A percentile compares a stretch with the other conserved stretches of the same genome.
phyloP scores from a whole-genome alignment of 164 flowering plant species.

The Kalanchoe fedtschenkoi region DNA sequence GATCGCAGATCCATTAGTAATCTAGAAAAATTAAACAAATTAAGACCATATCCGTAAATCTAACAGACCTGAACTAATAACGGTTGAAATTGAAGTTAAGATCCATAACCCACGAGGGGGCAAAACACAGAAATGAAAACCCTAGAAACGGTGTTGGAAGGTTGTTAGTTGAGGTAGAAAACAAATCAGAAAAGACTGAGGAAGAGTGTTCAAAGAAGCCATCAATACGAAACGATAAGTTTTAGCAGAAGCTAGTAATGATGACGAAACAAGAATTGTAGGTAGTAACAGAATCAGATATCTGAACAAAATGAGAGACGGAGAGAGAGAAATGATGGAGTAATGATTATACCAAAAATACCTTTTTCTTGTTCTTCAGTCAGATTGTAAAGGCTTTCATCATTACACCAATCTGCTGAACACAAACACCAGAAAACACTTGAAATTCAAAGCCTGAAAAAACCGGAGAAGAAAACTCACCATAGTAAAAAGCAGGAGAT shows the following conservation, averaged over 20 bases:
- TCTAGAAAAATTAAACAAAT: conserved; percentile 12
- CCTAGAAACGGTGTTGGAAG: neutral
- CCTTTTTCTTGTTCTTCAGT: conserved; percentile 17
- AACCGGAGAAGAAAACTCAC: conserved; percentile 2
- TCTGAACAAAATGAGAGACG: neutral
- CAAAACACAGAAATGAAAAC: conserved; percentile 11
- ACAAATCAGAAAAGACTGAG: neutral
- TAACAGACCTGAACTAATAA: conserved; percentile 31
- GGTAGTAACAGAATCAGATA: neutral
- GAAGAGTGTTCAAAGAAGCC: neutral
- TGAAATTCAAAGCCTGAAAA: neutral
- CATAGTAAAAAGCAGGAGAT: conserved; percentile 4
- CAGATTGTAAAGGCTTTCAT: conserved; percentile 21
- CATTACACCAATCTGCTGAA: conserved; percentile 49
- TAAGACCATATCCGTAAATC: conserved; percentile 27
- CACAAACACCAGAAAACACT: neutral
- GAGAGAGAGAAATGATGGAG: conserved; percentile 10
- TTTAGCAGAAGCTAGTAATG: neutral
- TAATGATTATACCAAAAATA: conserved; percentile 50
- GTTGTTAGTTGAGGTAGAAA: neutral
- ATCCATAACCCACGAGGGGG: no score
- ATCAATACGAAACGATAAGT: neutral
- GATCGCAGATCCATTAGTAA: no score
- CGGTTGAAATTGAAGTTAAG: conserved; percentile 12
- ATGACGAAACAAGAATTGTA: neutral